Base-by-base conservation (phyloP, 2,329 filamentous ascomycete genomes). In the Cladophialophora psammophila region DNA sequence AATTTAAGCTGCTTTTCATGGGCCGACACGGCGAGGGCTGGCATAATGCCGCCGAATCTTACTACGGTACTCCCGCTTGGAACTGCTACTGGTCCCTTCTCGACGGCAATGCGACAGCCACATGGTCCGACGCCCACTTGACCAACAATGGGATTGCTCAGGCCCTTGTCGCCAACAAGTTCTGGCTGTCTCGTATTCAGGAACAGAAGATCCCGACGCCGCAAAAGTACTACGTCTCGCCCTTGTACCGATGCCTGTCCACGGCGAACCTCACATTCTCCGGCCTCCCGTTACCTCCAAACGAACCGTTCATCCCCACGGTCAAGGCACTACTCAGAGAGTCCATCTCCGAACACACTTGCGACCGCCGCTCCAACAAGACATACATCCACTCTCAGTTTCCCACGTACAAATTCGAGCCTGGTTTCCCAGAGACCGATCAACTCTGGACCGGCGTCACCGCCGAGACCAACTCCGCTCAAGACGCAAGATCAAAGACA, bases 241-340 rank as follows among this genome's bases (percentile, higher is more conserved):
- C 87, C 1, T 74, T 90, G 69, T 82, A 81, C 58, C 79, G 87
- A n/a, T 88, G 86, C 73, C 77, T 88, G 5, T 78, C 81, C 48
- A 90, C 87, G 1, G 86, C 86, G 0, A 79, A 80, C 12, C 74
- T 87, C 6, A 87, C 86, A 0, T 90, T 87, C 69, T 68, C 75
- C 0, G 80, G 78, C 0, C 71, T 88, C 3, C 69, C 78, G 0
- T 72, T 88, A 20, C 83, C 85, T 0, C 64, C 71, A 2, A 77
- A 78, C 3, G 73, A 75, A 50, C 82, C 81, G 0, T 89, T 88
- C 68, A 73, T 76, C n/a, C 87, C 87, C 0, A 73, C 81, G 0
- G 76, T 89, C 68, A 88, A 88, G 73, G 87, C 89, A 79, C 76
- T 84, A 42, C 79, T 89, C 45, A 80, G 87, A 12, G 87, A 90